Percentiles rank a stretch among this genome's conserved stretches.
phyloP scores from a whole-genome alignment of 139 green algal genomes.

The Picocystis salinarum region DNA sequence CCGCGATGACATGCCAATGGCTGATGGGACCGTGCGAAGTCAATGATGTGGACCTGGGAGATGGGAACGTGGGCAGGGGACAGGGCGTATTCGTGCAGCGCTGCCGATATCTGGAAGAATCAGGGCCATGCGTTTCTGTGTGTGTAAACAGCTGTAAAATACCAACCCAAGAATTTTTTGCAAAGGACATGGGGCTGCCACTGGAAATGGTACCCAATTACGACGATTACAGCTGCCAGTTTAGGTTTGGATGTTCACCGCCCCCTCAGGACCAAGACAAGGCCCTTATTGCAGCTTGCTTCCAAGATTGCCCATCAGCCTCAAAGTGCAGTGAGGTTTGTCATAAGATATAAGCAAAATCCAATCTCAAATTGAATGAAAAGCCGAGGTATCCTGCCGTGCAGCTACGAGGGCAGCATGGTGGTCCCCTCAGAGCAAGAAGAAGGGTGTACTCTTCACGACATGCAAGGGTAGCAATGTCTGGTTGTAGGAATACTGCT shows the following conservation, averaged over 20 bases:
- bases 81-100: conserved; percentile 55
- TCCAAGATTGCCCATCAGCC: conserved; percentile 47
- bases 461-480: too few relatives aligned
- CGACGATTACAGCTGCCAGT: conserved; percentile 64
- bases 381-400: too few relatives aligned
- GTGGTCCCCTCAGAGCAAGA: too few relatives aligned
- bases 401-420: too few relatives aligned
- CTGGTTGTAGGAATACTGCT: too few relatives aligned
- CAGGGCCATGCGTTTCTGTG: conserved; percentile 53
- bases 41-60: conserved; percentile 57
- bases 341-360: too few relatives aligned
- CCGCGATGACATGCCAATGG: conserved; percentile 65
- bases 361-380: too few relatives aligned
- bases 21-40: conserved; percentile 67
- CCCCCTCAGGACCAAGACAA: conserved; percentile 29
- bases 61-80: conserved; percentile 21
- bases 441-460: too few relatives aligned
- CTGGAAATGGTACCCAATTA: conserved; percentile 83
- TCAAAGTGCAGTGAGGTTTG: too few relatives aligned
- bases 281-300: conserved; percentile 42
- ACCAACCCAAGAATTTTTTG: conserved; percentile 70
- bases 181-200: conserved; percentile 58
- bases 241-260: conserved; percentile 48
- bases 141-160: conserved; percentile 83
- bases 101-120: conserved; percentile 71